A percentile compares a stretch with the other conserved stretches of the same genome.
Conservation (phyloP, 768 basidiomycete genomes). For the Leccinum disarticulatum region DNA sequence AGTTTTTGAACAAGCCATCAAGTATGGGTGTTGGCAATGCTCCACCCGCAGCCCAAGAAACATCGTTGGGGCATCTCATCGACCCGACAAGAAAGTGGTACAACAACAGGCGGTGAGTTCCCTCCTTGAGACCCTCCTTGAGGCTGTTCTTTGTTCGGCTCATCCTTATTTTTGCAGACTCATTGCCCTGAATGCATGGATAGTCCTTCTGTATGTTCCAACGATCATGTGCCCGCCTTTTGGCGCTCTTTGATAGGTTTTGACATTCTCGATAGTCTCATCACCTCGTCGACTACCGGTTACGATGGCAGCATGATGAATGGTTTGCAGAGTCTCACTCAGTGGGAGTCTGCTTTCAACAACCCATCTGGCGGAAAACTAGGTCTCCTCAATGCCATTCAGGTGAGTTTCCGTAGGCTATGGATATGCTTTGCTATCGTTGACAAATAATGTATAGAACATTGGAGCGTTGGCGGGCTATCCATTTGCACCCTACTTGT, state of each 20-base stretch:
- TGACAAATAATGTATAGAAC: constrained; percentile 42
- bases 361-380: constrained; percentile 55
- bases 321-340: constrained; percentile 66
- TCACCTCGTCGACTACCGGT: constrained; percentile 73
- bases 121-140: too few relatives aligned
- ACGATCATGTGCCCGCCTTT: not conserved
- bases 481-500: constrained; percentile 68
- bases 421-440: not conserved
- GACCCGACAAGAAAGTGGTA: constrained; percentile 73
- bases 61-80: constrained; percentile 52
- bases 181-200: constrained; percentile 67
- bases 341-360: constrained; percentile 64
- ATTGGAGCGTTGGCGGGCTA: constrained; percentile 70
- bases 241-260: not conserved
- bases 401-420: constrained; percentile 37
- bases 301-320: constrained; percentile 83
- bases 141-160: not conserved
- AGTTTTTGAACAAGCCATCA: not conserved
- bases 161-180: constrained; percentile 37
- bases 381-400: constrained; percentile 72
- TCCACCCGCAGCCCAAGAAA: constrained; percentile 26
- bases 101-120: constrained; percentile 63
- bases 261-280: constrained; percentile 56
- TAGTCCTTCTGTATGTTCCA: constrained; percentile 56
- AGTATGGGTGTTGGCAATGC: constrained; percentile 62